Base-by-base conservation (phyloP, 768 basidiomycete species). In the Tylopilus balloui region DNA sequence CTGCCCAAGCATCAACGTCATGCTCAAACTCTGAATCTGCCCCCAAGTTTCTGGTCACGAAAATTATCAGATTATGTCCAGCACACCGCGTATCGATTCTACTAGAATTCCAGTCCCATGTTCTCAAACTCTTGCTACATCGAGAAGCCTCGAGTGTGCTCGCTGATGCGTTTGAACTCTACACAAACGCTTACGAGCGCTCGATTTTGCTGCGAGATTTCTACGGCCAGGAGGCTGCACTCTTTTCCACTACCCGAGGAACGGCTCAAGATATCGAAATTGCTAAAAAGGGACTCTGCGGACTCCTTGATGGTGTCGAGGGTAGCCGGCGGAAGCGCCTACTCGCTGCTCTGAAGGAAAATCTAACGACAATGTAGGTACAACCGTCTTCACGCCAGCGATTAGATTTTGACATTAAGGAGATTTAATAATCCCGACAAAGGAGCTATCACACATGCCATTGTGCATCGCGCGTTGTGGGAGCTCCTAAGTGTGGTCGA, bases 401-500 rank as follows among this genome's bases (percentile, higher is more conserved):
- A 12, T 17, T 24, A 13, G 15, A 5, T 14, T 21, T 49, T 45
- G 27, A 44, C 35, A 13, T 45, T 4, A n/a, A 27, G 37, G 57
- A 95, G 92, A 37, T 92, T 92, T 65, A 89, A 95, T 63, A 92
- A 94, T 57, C 78, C 92, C 0, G 92, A 95, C 59, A 95, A 95
- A 64, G 90, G 88, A 11, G 83, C 90, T 1, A 75, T 92, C 10
- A 84, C 87, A 4, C 90, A 94, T 66, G 84, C 87, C 0, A 81
- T 95, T 34, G 87, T 94, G 10, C 93, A 97, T 62, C 80, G 89
- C 15, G 86, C 84, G 0, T 70, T 94, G 11, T 88, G 84, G 83
- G 93, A 96, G 61, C 93, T 93, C 60, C 67, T 96, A 1, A 68
- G 72, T 21, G 86, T 79, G 15, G 64, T 91, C 27, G 77, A 74